A percentile compares a stretch with the other conserved stretches of the same genome.
These are phyloP conservation scores for Hanseniaspora vineae DNA, from an alignment of 805 yeast genomes.

Conservation along the genomic window DNA sequence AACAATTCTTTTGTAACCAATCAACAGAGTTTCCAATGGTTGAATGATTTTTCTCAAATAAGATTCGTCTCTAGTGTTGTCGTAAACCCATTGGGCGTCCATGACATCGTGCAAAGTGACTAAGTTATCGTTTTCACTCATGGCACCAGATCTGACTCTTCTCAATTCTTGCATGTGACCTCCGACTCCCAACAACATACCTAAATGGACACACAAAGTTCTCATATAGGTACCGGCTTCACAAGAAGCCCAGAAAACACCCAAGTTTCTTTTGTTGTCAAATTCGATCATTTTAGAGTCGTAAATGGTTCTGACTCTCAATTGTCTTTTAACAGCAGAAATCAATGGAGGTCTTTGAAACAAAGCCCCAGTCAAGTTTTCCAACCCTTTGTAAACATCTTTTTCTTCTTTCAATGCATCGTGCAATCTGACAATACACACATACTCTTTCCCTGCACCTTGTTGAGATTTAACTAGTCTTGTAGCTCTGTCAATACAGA, in stretches of 20 bases:
- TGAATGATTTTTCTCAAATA: constrained; percentile 87
- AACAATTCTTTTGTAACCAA: constrained; percentile 93
- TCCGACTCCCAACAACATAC: constrained; percentile 97
- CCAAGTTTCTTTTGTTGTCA: constrained; percentile 90
- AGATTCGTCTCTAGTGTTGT: constrained; percentile 92
- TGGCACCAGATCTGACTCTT: constrained; percentile 96
- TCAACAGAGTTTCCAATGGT: constrained; percentile 86
- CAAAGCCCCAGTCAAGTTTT: constrained; percentile 94
- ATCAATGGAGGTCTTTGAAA: constrained; percentile 99
- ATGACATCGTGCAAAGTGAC: constrained; percentile 94
- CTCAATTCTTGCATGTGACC: constrained; percentile 99
- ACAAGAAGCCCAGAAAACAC: constrained; percentile 99
- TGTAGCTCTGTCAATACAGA: constrained; percentile 96
- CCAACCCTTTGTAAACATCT: constrained; percentile 76
- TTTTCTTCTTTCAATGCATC: constrained; percentile 85
- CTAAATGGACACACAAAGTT: constrained; percentile 96
- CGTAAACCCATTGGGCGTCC: constrained; percentile 97
- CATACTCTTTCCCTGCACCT: constrained; percentile 99
- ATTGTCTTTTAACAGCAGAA: constrained; percentile 97
- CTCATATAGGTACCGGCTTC: constrained; percentile 99
- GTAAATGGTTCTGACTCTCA: constrained; percentile 95
- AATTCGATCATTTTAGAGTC: constrained; percentile 93
- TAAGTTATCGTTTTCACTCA: constrained; percentile 78
- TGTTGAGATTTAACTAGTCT: constrained; percentile 97
- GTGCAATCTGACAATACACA: constrained; percentile 91